A percentile compares a stretch with the other conserved stretches of the same genome.
Conservation (phyloP, 1,139 yeast species). For the Blastobotrys buckinghamii region DNA sequence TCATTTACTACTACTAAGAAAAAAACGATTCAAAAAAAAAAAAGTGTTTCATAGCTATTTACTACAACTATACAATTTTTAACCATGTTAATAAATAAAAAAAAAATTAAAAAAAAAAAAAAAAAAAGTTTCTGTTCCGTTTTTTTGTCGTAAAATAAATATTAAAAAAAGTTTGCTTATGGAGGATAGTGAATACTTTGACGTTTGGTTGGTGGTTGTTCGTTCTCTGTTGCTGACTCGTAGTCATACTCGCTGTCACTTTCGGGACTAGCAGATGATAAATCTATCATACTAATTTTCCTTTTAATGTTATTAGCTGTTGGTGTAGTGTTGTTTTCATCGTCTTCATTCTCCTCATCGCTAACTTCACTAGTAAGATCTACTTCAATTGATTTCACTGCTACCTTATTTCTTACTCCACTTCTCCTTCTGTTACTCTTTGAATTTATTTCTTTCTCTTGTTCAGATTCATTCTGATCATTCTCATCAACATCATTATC, state of each 20-base stretch:
- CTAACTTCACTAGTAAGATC: not conserved
- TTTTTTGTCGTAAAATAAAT: not conserved
- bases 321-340: not conserved
- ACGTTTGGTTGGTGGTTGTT: not conserved
- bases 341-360: not conserved
- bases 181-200: not conserved
- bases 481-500: not conserved
- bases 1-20: not conserved
- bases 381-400: not conserved
- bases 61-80: not conserved
- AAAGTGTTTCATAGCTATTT: not conserved
- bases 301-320: not conserved
- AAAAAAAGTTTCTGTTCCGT: not conserved
- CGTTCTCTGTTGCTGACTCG: not conserved
- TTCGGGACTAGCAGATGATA: not conserved
- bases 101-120: not conserved
- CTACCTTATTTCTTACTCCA: not conserved
- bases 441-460: not conserved
- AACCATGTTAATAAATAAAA: not conserved
- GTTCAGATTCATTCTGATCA: not conserved
- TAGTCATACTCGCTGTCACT: not conserved
- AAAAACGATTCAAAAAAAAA: not conserved
- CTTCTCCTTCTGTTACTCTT: not conserved
- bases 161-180: too few species aligned
- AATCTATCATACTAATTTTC: slow-evolving; percentile 1